phyloP scores from a whole-genome alignment of 768 basidiomycete genomes.

The Royoungia palumana region DNA sequence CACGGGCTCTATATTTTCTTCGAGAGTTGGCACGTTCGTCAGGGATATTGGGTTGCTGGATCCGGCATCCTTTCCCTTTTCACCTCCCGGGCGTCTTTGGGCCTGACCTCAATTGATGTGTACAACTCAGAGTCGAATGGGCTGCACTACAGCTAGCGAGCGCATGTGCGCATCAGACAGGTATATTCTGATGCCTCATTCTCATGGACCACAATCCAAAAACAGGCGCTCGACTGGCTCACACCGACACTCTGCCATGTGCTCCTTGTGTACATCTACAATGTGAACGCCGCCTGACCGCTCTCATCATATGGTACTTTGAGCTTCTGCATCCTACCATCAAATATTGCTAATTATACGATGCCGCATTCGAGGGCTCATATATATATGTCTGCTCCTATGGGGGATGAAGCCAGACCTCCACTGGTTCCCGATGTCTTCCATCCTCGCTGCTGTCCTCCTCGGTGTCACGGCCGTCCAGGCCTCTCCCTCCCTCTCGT shows the following conservation, averaged over 20 bases:
- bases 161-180: not conserved
- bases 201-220: not conserved
- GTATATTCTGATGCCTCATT: not conserved
- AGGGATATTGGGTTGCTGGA: not conserved
- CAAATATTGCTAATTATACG: constrained; percentile 10
- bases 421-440: constrained; percentile 11
- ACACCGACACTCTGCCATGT: not conserved
- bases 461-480: constrained; percentile 11
- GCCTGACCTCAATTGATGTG: too few species aligned
- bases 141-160: too few species aligned
- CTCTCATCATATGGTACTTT: constrained; percentile 7
- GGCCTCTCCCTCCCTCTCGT: constrained; percentile 25
- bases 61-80: not conserved
- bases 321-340: not conserved
- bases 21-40: constrained; percentile 7
- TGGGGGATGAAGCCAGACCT: not conserved
- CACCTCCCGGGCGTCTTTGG: not conserved
- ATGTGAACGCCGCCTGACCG: not conserved
- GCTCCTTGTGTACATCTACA: not conserved
- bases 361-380: not conserved
- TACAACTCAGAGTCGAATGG: too few species aligned
- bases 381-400: not conserved
- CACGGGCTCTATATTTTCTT: not conserved
- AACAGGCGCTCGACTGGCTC: not conserved
- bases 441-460: constrained; percentile 13